Percentiles rank a stretch among this genome's conserved stretches.
phyloP scores from a whole-genome alignment of 768 basidiomycete species.

The Calvatia gigantea region DNA sequence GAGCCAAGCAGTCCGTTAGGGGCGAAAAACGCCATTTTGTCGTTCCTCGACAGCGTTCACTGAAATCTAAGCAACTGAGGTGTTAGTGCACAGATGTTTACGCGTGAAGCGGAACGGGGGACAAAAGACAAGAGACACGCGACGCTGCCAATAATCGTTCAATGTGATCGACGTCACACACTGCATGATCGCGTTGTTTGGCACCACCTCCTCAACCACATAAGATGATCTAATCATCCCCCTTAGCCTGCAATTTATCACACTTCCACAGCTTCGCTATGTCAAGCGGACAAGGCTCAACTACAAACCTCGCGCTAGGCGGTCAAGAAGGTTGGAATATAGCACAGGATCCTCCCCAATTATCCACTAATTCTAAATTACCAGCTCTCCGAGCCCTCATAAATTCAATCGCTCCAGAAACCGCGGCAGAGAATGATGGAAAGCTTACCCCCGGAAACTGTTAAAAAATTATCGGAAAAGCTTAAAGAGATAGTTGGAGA shows the following conservation, averaged over 20 bases:
- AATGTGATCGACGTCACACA: slow-evolving; percentile 11
- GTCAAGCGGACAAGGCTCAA: slow-evolving; percentile 17
- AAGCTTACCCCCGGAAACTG: slow-evolving; percentile 44
- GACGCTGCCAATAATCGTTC: slow-evolving; percentile 2
- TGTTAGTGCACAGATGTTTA: not conserved
- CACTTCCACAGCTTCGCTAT: slow-evolving; percentile 3
- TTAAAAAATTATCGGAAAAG: slow-evolving; percentile 54
- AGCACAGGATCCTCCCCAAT: not conserved
- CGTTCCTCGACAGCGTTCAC: not conserved
- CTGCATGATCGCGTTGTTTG: slow-evolving; percentile 13
- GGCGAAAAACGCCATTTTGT: slow-evolving; percentile 20
- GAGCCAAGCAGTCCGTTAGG: slow-evolving; percentile 26
- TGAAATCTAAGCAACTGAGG: not conserved
- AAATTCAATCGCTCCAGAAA: slow-evolving; percentile 34
- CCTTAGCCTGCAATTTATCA: not conserved
- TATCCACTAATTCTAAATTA: not conserved
- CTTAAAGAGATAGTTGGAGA: slow-evolving; percentile 55
- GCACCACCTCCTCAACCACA: not conserved
- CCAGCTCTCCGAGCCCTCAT: slow-evolving; percentile 40
- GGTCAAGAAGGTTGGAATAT: slow-evolving; percentile 25
- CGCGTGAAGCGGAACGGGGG: not conserved
- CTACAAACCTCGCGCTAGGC: slow-evolving; percentile 24
- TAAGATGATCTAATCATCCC: slow-evolving; percentile 1
- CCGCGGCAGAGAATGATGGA: slow-evolving; percentile 14
- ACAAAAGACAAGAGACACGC: not conserved